Base-by-base conservation (phyloP, 2,329 filamentous ascomycete species). In the Verticillium albo-atrum region DNA sequence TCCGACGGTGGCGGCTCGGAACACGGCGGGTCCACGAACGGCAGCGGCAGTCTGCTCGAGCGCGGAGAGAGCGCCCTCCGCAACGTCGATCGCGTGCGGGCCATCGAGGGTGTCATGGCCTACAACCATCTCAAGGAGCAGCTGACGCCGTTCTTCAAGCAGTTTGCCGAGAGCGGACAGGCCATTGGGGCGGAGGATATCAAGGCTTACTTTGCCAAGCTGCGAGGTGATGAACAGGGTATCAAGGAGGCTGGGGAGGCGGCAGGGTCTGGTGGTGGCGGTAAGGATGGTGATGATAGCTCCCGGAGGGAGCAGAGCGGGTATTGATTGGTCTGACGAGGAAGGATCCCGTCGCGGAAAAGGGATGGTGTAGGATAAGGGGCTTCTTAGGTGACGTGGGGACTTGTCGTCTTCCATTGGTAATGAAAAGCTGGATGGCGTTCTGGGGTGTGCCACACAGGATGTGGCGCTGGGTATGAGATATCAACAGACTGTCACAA, bases 71-170 rank as follows among this genome's bases (percentile, higher is more conserved):
- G 91, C 54, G 94, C 93, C 0, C 82, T 99, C 28, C 92, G 88
- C 71, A 96, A 92, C 68, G 88, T 99, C 59, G 95, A 99, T 71
- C 90, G 95, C 2, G 94, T 98, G 7, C 84, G 89, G 15, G 95
- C 95, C 4, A 97, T 99, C 59, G 91, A 99, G 73, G 95, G 95
- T 17, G 94, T 96, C 53, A 97, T 98, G 92, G 94, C 93, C 0
- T 99, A 98, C 75, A 97, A 98, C 68, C 90, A 96, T 68, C 83
- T 99, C 61, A 95, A 96, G 70, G 93, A 98, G 70, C 93, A 94
- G 71, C 86, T 99, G n/a, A 97, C 94, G 79, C 88, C 89, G 0
- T 98, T 99, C 72, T 86, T 99, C 68, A 87, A 93, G 75, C 90
- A 96, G 51, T 99, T 97, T 72, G 95, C 95, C 0, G 92, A 97